These are phyloP conservation scores for Lepiota subincarnata DNA, from an alignment of 768 basidiomycete genomes.

Conservation along the genomic window DNA sequence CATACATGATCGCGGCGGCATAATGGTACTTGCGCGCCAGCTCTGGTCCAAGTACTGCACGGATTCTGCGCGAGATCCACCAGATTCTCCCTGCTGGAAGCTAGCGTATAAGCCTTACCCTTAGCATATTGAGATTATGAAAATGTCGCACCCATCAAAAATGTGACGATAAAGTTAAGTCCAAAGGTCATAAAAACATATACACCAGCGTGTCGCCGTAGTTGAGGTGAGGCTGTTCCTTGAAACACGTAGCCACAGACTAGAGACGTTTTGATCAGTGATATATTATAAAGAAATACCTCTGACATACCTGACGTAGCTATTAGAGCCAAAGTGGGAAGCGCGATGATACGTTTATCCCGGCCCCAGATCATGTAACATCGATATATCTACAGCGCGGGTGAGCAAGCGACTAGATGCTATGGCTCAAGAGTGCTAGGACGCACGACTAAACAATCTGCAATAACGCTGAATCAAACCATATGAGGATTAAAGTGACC, in stretches of 20 bases:
- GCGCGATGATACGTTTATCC: constrained; percentile 2
- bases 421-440: too few species aligned
- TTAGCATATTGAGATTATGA: neutral
- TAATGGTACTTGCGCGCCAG: neutral
- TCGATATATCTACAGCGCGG: neutral
- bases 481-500: neutral
- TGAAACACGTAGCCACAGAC: neutral
- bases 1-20: neutral
- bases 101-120: neutral
- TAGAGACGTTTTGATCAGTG: neutral
- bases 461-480: neutral
- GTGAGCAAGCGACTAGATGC: neutral
- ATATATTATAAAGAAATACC: neutral
- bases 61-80: neutral
- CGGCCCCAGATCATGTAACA: constrained; percentile 10
- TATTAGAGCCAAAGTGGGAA: neutral
- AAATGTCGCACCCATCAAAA: constrained; percentile 26
- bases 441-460: constrained; percentile 4
- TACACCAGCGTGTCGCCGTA: constrained; percentile 25
- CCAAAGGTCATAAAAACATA: constrained; percentile 29
- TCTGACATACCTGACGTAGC: constrained; percentile 1
- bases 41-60: neutral
- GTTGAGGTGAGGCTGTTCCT: constrained; percentile 5
- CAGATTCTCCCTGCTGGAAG: neutral
- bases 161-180: constrained; percentile 30